These are phyloP conservation scores for Sanghuangporus baumii DNA, from an alignment of 1,284 basidiomycete species.

Conservation along the genomic window DNA sequence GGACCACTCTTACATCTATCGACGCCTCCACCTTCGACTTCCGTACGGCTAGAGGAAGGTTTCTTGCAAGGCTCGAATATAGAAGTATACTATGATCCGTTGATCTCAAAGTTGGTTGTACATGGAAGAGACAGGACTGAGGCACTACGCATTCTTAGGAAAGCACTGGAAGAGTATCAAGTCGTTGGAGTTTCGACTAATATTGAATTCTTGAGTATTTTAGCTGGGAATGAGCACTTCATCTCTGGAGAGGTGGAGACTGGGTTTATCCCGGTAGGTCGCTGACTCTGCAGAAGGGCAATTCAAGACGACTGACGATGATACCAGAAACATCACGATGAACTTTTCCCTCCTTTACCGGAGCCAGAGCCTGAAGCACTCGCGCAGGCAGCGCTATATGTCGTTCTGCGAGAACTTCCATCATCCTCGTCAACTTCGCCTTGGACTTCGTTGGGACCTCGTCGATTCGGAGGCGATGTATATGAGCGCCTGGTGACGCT, in stretches of 20 bases:
- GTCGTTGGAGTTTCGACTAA: conserved; percentile 91
- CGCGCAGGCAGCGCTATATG: conserved; percentile 74
- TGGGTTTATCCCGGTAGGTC: conserved; percentile 76
- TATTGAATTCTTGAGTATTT: conserved; percentile 77
- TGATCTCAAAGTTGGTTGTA: conserved; percentile 92
- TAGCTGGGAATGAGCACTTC: conserved; percentile 78
- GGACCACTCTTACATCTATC: conserved; percentile 78
- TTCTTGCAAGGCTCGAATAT: conserved; percentile 85
- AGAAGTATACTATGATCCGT: conserved; percentile 90
- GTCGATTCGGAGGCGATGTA: conserved; percentile 71
- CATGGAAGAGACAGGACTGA: conserved; percentile 85
- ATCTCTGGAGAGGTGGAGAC: conserved; percentile 84
- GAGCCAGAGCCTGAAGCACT: conserved; percentile 58
- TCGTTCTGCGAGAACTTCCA: conserved; percentile 61
- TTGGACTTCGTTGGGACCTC: conserved; percentile 64
- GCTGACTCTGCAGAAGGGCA: conserved; percentile 18
- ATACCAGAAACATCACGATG: conserved; percentile 68
- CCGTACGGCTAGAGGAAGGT: conserved; percentile 87
- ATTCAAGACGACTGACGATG: neutral
- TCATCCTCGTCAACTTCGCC: conserved; percentile 37
- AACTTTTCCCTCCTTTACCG: conserved; percentile 63
- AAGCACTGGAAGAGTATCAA: conserved; percentile 82
- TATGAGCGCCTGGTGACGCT: conserved; percentile 57
- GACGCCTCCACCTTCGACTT: conserved; percentile 65
- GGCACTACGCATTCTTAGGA: conserved; percentile 74